phyloP scores from a whole-genome alignment of 2,329 filamentous ascomycete genomes.

The Fusarium temperatum region DNA sequence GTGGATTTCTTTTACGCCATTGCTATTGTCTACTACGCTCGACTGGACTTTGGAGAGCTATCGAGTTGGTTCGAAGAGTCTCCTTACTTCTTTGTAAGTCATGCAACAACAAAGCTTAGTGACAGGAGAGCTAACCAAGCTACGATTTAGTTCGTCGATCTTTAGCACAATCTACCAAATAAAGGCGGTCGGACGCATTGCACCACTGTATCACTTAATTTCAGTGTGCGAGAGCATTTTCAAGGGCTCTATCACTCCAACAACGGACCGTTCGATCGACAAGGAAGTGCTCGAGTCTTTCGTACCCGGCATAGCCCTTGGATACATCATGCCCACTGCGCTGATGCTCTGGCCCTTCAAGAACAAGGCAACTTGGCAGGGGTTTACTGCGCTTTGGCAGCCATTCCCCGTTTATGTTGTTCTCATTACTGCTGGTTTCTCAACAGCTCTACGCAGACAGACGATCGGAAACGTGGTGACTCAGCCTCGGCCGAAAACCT shows the following conservation, averaged over 20 bases:
- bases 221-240: neutral
- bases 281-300: neutral
- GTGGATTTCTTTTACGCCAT: neutral
- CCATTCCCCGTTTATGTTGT: neutral
- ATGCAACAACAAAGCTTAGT: rapidly evolving
- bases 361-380: neutral
- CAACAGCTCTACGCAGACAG: rapidly evolving
- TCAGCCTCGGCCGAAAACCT: neutral
- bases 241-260: rapidly evolving
- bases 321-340: neutral
- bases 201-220: neutral
- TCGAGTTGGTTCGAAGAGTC: neutral
- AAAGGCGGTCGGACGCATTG: neutral
- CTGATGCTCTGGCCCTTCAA: neutral
- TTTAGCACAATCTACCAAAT: neutral
- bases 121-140: rapidly evolving
- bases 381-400: neutral
- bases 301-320: neutral
- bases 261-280: neutral
- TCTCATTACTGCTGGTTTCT: neutral
- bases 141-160: neutral
- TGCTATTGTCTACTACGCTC: neutral
- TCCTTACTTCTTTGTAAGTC: neutral
- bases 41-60: slow-evolving; percentile 17
- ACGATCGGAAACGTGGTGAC: rapidly evolving